phyloP scores from a whole-genome alignment of 495 filamentous ascomycete species.

The Trichoderma erinaceum region DNA sequence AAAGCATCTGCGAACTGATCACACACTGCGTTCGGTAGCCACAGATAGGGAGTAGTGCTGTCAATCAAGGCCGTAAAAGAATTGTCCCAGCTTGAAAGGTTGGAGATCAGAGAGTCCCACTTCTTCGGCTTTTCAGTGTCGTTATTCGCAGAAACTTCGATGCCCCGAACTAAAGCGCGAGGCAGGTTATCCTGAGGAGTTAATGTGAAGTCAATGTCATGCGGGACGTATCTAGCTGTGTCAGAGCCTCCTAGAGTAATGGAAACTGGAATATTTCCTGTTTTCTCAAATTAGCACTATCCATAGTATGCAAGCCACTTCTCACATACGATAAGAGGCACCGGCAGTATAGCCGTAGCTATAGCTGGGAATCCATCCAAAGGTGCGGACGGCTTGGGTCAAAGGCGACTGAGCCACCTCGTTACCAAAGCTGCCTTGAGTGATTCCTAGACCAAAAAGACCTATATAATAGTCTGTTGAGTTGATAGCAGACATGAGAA shows the following conservation, averaged over 20 bases:
- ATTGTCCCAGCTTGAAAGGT: slow-evolving; percentile 40
- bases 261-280: slow-evolving; percentile 40
- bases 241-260: slow-evolving; percentile 62
- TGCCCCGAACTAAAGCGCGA: slow-evolving; percentile 47
- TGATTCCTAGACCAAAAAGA: slow-evolving; percentile 50
- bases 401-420: slow-evolving; percentile 26
- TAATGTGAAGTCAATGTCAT: slow-evolving; percentile 49
- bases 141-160: slow-evolving; percentile 38
- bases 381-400: slow-evolving; percentile 42
- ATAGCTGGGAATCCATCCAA: slow-evolving; percentile 51
- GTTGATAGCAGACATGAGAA: slow-evolving; percentile 48
- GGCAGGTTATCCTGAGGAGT: slow-evolving; percentile 40
- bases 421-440: slow-evolving; percentile 27
- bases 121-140: slow-evolving; percentile 28
- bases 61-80: slow-evolving; percentile 54
- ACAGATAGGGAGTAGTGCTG: slow-evolving; percentile 60
- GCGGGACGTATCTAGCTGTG: slow-evolving; percentile 48
- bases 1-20: slow-evolving; percentile 54
- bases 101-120: slow-evolving; percentile 34
- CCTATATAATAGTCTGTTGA: slow-evolving; percentile 53
- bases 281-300: neutral
- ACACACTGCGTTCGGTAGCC: slow-evolving; percentile 59
- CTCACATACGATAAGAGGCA: slow-evolving; percentile 50
- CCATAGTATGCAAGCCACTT: neutral
- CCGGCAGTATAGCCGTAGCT: slow-evolving; percentile 65